A percentile compares a stretch with the other conserved stretches of the same genome.
Conservation (phyloP, 805 yeast species). For the Tetrapisispora iriomotensis region DNA sequence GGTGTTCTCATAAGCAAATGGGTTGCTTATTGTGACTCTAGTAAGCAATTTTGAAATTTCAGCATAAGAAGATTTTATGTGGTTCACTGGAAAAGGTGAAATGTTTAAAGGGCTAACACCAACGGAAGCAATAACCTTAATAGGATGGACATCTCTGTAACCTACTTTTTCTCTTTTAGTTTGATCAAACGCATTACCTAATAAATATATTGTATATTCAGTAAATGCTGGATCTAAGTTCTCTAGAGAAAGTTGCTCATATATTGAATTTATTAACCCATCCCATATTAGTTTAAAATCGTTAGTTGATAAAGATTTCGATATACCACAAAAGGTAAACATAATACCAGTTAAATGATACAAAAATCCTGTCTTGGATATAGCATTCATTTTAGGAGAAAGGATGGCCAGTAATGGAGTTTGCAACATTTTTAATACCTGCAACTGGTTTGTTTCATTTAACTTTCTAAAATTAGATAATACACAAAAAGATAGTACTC, state of each 20-base stretch:
- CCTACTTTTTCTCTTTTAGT: neutral
- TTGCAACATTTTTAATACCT: neutral
- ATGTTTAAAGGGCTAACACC: conserved; percentile 17
- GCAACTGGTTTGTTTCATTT: neutral
- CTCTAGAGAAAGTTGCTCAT: conserved; percentile 1
- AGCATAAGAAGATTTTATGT: neutral
- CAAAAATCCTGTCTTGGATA: conserved; percentile 10
- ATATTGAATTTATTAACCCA: conserved; percentile 12
- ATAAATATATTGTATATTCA: neutral
- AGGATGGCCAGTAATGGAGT: neutral
- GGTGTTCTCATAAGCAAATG: neutral
- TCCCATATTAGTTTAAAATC: conserved; percentile 11
- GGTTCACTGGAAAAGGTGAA: conserved; percentile 6
- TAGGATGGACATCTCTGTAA: conserved; percentile 3
- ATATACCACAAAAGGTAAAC: conserved; percentile 7
- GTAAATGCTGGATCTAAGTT: neutral
- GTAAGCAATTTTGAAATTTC: neutral
- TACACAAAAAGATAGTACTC: conserved; percentile 18
- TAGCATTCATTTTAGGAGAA: neutral
- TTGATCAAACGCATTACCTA: neutral
- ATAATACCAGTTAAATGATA: conserved; percentile 14
- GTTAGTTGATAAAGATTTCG: neutral
- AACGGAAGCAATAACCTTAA: conserved; percentile 19
- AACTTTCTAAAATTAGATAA: conserved; percentile 6
- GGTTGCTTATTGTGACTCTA: neutral